A percentile compares a stretch with the other conserved stretches of the same genome.
phyloP scores from a whole-genome alignment of 257 asterid genomes.

The Echites panduratus region DNA sequence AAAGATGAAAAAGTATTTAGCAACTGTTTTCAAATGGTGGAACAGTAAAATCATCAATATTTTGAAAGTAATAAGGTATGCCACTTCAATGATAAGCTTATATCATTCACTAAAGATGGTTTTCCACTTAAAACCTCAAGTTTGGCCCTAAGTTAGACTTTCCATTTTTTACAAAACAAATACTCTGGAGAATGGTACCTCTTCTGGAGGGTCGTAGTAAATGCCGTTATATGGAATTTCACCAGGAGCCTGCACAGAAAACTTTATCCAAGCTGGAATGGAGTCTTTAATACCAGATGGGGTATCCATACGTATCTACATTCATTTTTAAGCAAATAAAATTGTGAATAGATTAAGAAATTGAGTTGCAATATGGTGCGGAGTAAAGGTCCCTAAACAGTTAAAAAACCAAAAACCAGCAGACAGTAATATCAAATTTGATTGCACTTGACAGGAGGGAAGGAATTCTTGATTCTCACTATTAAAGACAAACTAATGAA shows the following conservation, averaged over 20 bases:
- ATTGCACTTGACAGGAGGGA: neutral
- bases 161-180: neutral
- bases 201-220: conserved; percentile 96
- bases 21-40: neutral
- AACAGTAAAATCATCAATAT: neutral
- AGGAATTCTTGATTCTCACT: neutral
- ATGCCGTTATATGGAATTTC: conserved; percentile 92
- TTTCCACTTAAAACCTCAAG: neutral
- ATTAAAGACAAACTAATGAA: neutral
- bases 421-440: neutral
- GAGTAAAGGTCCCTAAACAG: neutral
- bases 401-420: neutral
- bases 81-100: neutral
- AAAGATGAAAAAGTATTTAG: neutral
- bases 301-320: conserved; percentile 97
- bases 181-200: conserved; percentile 36
- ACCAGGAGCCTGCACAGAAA: conserved; percentile 90
- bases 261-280: conserved; percentile 99
- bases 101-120: neutral
- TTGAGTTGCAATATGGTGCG: neutral
- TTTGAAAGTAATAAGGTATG: neutral
- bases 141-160: neutral
- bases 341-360: conserved; percentile 3
- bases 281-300: conserved; percentile 94
- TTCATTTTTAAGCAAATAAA: conserved; percentile 16